phyloP scores from a whole-genome alignment of 345 rosid genomes.

The Eucalyptus marginata region DNA sequence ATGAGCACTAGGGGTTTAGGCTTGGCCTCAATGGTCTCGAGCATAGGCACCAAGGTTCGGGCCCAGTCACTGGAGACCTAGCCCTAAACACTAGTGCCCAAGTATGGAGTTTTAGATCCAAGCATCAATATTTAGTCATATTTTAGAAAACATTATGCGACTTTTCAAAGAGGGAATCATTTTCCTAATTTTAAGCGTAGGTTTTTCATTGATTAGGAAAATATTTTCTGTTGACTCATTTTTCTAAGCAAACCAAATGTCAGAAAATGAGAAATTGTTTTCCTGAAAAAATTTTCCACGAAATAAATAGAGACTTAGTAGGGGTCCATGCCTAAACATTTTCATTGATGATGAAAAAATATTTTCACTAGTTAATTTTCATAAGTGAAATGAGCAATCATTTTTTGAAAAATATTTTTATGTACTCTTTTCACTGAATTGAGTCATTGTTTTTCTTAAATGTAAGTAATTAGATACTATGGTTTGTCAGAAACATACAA shows the following conservation, averaged over 20 bases:
- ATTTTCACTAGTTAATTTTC: not conserved
- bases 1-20: not conserved
- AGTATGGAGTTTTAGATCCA: not conserved
- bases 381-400: not conserved
- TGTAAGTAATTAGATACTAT: not conserved
- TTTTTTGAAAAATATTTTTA: not conserved
- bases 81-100: not conserved
- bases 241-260: not conserved
- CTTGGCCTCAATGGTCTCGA: not conserved
- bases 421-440: not conserved
- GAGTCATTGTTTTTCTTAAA: not conserved
- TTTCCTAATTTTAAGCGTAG: not conserved
- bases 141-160: no score
- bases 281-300: accelerated
- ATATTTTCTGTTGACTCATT: not conserved
- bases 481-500: not conserved
- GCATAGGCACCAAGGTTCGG: accelerated
- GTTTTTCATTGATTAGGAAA: not conserved
- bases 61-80: no score
- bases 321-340: not conserved
- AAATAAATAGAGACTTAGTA: not conserved
- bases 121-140: not conserved
- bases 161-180: not conserved
- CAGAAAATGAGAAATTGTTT: not conserved
- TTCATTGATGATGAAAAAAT: not conserved